phyloP scores from a whole-genome alignment of 768 basidiomycete species.

The Amanita pallidorosea region DNA sequence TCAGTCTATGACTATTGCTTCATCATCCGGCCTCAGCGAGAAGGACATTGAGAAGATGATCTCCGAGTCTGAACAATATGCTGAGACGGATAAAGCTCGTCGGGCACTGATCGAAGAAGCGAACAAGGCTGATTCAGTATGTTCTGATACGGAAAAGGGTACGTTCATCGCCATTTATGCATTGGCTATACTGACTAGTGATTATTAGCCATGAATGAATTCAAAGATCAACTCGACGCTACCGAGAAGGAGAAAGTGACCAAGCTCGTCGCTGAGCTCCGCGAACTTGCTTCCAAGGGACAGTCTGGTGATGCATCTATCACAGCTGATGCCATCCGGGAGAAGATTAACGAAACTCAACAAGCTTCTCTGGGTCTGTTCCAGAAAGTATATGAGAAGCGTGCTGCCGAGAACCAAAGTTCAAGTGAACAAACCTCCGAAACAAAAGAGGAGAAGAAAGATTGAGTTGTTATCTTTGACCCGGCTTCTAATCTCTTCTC shows the following conservation, averaged over 20 bases:
- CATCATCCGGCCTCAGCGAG: conserved; percentile 92
- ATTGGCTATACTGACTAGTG: conserved; percentile 4
- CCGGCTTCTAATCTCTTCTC: background rate
- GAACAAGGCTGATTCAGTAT: conserved; percentile 93
- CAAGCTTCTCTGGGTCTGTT: conserved; percentile 92
- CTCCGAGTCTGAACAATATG: conserved; percentile 84
- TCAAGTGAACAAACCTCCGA: conserved; percentile 34
- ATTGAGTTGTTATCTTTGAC: background rate
- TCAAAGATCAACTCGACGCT: conserved; percentile 92
- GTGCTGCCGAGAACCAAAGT: conserved; percentile 53
- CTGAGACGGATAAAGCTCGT: conserved; percentile 87
- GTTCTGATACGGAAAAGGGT: conserved; percentile 94
- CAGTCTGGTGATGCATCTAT: conserved; percentile 75
- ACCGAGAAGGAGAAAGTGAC: conserved; percentile 91
- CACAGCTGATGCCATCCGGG: conserved; percentile 80
- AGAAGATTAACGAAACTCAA: conserved; percentile 90
- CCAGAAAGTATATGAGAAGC: conserved; percentile 97
- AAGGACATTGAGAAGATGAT: conserved; percentile 98
- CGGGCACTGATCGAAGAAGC: conserved; percentile 87
- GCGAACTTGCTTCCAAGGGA: conserved; percentile 83
- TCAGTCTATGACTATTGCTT: conserved; percentile 95
- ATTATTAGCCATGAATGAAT: conserved; percentile 78
- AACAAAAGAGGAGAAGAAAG: conserved; percentile 44
- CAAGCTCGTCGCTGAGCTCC: conserved; percentile 76
- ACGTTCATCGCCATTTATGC: conserved; percentile 11